phyloP scores from a whole-genome alignment of 139 green algal species.

The Dunaliella primolecta region DNA sequence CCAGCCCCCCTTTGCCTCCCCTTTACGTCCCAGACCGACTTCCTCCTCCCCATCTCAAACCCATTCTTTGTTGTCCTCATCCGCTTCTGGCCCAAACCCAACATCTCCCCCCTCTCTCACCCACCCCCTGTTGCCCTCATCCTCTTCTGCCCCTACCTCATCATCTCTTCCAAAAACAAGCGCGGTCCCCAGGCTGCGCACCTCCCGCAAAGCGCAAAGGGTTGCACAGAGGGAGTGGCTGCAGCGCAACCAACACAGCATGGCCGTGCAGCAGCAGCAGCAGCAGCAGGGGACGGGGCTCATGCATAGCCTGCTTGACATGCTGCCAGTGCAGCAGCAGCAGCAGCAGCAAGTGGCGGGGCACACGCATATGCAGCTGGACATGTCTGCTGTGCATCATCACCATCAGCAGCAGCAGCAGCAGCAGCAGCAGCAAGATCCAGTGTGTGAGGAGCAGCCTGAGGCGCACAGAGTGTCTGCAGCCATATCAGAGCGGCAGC shows the following conservation, averaged over 20 bases:
- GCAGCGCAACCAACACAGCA: background rate
- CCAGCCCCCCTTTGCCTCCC: too few relatives aligned
- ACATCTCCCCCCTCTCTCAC: background rate
- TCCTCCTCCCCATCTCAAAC: too few relatives aligned
- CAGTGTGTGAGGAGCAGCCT: background rate
- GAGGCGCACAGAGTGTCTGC: background rate
- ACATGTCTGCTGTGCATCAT: background rate
- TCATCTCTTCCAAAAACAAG: background rate
- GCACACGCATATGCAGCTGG: background rate
- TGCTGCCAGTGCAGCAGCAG: background rate
- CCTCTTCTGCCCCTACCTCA: background rate
- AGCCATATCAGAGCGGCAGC: background rate
- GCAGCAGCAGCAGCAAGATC: background rate
- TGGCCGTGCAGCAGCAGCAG: background rate
- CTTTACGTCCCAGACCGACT: too few relatives aligned
- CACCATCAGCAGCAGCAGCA: background rate
- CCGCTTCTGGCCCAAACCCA: too few relatives aligned
- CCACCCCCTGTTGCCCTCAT: background rate
- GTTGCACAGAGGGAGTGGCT: background rate
- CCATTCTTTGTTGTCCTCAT: too few relatives aligned
- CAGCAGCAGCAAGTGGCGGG: background rate
- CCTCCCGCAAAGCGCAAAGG: background rate
- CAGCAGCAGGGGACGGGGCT: background rate
- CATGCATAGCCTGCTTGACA: too few relatives aligned
- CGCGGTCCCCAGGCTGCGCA: background rate